A percentile compares a stretch with the other conserved stretches of the same genome.
Evolutionary conservation across 192 early-diverging fungal species (phyloP).

Genomic region (Coemansia sp.): DNA sequence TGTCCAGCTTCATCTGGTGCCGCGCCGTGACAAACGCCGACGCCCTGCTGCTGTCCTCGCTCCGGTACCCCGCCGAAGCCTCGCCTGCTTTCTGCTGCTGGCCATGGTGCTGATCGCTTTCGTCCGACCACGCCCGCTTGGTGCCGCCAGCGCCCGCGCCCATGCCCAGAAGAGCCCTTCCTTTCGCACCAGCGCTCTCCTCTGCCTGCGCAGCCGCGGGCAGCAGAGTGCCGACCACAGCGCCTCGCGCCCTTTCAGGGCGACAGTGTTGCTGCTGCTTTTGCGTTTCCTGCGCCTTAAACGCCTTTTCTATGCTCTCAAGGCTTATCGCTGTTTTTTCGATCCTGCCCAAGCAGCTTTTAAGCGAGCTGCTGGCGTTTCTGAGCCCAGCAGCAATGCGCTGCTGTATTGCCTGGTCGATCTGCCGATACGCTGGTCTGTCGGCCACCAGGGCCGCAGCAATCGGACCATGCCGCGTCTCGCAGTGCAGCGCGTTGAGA

Average conservation of each 20-base stretch:
- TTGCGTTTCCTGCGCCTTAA: background rate
- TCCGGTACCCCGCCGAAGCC: background rate
- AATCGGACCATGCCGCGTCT: slow-evolving; percentile 2
- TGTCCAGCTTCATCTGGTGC: slow-evolving; percentile 35
- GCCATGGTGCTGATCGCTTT: background rate
- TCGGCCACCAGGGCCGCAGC: background rate
- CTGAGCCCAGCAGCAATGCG: background rate
- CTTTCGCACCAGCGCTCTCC: too few relatives aligned
- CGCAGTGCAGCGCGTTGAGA: slow-evolving; percentile 11
- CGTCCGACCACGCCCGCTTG: slow-evolving; percentile 27
- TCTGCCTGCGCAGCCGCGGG: background rate
- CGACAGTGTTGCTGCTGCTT: background rate
- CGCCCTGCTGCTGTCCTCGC: slow-evolving; percentile 2
- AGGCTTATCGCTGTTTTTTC: background rate
- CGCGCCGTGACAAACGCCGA: slow-evolving; percentile 37
- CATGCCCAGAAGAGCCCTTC: too few relatives aligned
- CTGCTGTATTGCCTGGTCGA: background rate
- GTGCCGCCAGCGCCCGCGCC: background rate
- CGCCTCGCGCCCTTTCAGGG: too few relatives aligned
- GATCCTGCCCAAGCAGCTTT: background rate
- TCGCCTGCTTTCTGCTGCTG: too few relatives aligned
- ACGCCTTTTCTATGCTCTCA: background rate
- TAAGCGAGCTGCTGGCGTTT: background rate
- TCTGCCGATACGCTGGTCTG: background rate
- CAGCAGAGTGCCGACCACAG: too few relatives aligned